A percentile compares a stretch with the other conserved stretches of the same genome.
Evolutionary conservation across 2,329 filamentous ascomycete genomes (phyloP).

Genomic region (Apiospora marii): DNA sequence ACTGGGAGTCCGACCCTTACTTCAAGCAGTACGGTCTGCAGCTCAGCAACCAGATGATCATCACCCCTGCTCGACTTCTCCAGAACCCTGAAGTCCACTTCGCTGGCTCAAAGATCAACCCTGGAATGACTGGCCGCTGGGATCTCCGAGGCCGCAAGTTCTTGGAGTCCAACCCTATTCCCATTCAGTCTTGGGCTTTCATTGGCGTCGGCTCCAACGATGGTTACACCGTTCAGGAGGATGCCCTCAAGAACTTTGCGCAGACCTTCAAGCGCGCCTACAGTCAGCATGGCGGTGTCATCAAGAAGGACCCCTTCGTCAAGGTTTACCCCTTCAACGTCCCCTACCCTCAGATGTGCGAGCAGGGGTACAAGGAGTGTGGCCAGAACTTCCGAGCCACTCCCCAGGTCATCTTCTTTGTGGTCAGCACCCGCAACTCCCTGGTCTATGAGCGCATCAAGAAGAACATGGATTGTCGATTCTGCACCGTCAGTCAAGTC

Average conservation of each 20-base stretch:
- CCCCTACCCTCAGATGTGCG: slow-evolving; percentile 60
- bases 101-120: slow-evolving; percentile 63
- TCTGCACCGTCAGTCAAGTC: slow-evolving; percentile 84
- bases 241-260: slow-evolving; percentile 66
- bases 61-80: slow-evolving; percentile 75
- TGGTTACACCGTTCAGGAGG: slow-evolving; percentile 58
- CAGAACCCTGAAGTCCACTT: slow-evolving; percentile 76
- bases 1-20: slow-evolving; percentile 74
- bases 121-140: slow-evolving; percentile 79
- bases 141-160: slow-evolving; percentile 86
- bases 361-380: slow-evolving; percentile 61
- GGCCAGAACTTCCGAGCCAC: slow-evolving; percentile 60
- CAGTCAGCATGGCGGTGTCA: slow-evolving; percentile 57
- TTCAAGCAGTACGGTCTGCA: slow-evolving; percentile 77
- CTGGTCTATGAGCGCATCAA: slow-evolving; percentile 86
- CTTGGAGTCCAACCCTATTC: slow-evolving; percentile 65
- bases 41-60: slow-evolving; percentile 70
- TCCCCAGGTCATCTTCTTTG: slow-evolving; percentile 81
- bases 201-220: slow-evolving; percentile 58
- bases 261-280: slow-evolving; percentile 54
- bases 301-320: slow-evolving; percentile 46
- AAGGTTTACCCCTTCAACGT: slow-evolving; percentile 43
- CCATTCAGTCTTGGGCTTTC: slow-evolving; percentile 79
- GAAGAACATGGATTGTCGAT: slow-evolving; percentile 86
- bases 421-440: slow-evolving; percentile 75